phyloP scores from a whole-genome alignment of 2,329 filamentous ascomycete species.

The Epichloe aotearoae region DNA sequence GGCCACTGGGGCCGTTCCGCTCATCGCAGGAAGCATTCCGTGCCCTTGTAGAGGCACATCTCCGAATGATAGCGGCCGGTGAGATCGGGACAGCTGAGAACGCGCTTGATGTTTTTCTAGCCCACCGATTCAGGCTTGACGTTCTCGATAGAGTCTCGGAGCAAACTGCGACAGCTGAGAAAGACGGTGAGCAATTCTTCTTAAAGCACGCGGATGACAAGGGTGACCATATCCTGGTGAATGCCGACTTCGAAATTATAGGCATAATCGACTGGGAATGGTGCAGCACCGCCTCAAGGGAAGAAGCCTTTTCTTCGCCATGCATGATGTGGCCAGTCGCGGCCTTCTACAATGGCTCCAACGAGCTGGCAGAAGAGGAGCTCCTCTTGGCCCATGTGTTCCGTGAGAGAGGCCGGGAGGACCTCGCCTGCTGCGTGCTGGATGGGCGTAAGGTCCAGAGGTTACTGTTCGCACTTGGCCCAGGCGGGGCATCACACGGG shows the following conservation, averaged over 20 bases:
- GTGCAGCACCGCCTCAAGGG: constrained; percentile 14
- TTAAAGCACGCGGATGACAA: too few species aligned
- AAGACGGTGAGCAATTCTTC: too few species aligned
- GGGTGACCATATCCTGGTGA: too few species aligned
- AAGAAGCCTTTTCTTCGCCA: constrained; percentile 19
- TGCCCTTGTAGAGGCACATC: constrained; percentile 9
- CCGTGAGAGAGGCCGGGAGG: too few species aligned
- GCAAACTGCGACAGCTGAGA: too few species aligned
- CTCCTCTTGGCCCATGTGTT: too few species aligned
- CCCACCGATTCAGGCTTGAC: background rate
- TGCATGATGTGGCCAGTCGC: constrained; percentile 22
- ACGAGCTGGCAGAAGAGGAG: too few species aligned
- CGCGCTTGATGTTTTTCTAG: background rate
- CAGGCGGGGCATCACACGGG: too few species aligned
- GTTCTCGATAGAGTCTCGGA: background rate
- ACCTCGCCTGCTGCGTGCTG: too few species aligned
- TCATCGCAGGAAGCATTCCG: constrained; percentile 11
- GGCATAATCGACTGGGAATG: constrained; percentile 6
- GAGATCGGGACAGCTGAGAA: background rate
- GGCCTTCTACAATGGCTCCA: constrained; percentile 16
- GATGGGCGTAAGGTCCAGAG: too few species aligned
- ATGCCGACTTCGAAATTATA: too few species aligned
- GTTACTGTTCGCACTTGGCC: too few species aligned
- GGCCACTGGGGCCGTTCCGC: constrained; percentile 12
- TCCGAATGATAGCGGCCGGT: constrained; percentile 11